Base-by-base conservation (phyloP, 305 asterid species). In the Solanum chacoense region DNA sequence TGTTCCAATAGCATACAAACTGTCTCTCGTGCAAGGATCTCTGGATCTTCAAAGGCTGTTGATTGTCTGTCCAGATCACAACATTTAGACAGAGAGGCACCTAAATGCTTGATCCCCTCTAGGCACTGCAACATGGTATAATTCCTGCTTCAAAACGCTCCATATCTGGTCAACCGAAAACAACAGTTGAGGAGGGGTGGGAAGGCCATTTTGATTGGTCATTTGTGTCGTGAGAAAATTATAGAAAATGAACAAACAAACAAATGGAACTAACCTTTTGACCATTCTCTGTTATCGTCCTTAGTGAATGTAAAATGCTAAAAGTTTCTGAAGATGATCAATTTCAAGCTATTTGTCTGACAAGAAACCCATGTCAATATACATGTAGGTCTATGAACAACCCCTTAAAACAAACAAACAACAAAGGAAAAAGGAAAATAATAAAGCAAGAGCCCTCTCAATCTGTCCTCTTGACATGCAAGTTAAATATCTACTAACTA, bases 51-150 rank as follows among this genome's bases (percentile, higher is more conserved):
- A 26, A 96, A 94, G 91, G 96, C 96, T 94, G 95, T 90, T 75
- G 97, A 85, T 93, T 94, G 99, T 87, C 93, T 94, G 88, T 93
- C 89, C 87, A 92, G 89, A 90, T 96, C 98, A 91, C 96, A 97
- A 89, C 99, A 97, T 91, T 91, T 95, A 90, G 93, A 93, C 91
- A 95, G 91, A 38, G 96, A 93, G 92, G 98, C 95, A 92, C 95
- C 93, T 87, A 96, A 94, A 94, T 95, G 99, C 97, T 92, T 94
- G 91, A 97, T 85, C 92, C 97, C 99, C 79, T 92, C 99, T 96
- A 97, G 26, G 95, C 98, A 96, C 98, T 92, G 95, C 97, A 94
- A 87, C 99, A 97, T 97, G 98, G 98, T 96, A 92, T 77, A 85
- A 88, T 91, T 78, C 89, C 93, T 91, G 90, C 93, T 83, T 94